These are phyloP conservation scores for Cephalotrichum gorgonifer DNA, from an alignment of 2,329 filamentous ascomycete species.

Conservation along the genomic window DNA sequence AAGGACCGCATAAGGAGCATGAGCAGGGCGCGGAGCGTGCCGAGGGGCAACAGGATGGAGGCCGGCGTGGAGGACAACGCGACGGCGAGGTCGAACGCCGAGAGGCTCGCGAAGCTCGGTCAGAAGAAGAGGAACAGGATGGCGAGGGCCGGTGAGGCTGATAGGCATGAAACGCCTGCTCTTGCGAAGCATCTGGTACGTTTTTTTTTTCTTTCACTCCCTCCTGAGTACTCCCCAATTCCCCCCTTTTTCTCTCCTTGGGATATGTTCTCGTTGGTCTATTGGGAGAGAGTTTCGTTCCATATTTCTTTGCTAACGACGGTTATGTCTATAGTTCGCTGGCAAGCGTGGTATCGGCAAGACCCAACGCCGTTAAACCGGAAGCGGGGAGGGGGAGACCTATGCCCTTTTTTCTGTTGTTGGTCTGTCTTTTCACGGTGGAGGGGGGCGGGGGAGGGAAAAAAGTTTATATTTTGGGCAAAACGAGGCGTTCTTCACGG, in stretches of 20 bases:
- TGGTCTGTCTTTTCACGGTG: not conserved
- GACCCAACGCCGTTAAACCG: constrained; percentile 61
- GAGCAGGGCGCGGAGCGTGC: constrained; percentile 52
- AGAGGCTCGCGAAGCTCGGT: constrained; percentile 74
- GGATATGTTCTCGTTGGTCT: no score
- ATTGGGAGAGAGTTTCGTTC: not conserved
- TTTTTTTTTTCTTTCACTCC: constrained; percentile 14
- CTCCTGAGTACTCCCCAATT: constrained; percentile 1
- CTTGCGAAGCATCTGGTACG: constrained; percentile 85
- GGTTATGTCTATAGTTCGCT: constrained; percentile 46
- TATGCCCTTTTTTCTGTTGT: not conserved
- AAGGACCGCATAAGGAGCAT: constrained; percentile 58
- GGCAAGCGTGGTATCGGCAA: constrained; percentile 94
- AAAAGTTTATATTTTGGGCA: no score
- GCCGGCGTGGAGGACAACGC: constrained; percentile 65
- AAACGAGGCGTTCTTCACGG: not conserved
- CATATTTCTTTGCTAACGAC: constrained; percentile 18
- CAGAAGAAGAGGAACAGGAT: constrained; percentile 99
- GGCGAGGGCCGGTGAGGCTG: constrained; percentile 92
- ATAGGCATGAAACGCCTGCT: constrained; percentile 75
- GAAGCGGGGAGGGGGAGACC: no score
- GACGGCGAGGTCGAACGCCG: constrained; percentile 62
- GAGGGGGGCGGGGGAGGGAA: no score
- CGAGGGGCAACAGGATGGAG: constrained; percentile 52
- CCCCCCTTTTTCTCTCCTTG: not conserved